These are phyloP conservation scores for Sphagnum contortum DNA, from an alignment of 225 moss, liverwort and hornwort species.

Conservation along the genomic window DNA sequence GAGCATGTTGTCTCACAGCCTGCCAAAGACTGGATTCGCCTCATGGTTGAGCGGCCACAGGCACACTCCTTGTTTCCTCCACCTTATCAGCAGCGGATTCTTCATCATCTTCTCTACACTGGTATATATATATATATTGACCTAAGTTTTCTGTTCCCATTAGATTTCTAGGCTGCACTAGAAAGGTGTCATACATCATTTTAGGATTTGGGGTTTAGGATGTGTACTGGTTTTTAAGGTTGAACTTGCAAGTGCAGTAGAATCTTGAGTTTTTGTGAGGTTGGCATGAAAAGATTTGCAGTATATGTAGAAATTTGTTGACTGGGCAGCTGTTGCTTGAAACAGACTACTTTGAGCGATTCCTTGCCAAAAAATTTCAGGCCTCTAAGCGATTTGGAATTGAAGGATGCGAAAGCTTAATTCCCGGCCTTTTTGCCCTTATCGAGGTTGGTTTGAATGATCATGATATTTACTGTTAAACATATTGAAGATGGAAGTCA, in stretches of 20 bases:
- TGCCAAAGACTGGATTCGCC: constrained; percentile 57
- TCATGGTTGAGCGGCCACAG: constrained; percentile 59
- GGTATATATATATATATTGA: constrained; percentile 13
- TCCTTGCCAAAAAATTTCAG: constrained; percentile 49
- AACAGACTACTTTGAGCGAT: constrained; percentile 57
- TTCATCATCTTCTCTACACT: constrained; percentile 46
- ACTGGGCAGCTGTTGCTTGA: neutral
- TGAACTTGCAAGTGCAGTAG: no score
- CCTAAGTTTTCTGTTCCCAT: no score
- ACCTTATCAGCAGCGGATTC: constrained; percentile 39
- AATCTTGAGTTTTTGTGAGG: no score
- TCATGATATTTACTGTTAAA: no score
- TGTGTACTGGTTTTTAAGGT: no score
- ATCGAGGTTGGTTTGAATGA: constrained; percentile 31
- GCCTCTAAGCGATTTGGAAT: constrained; percentile 60
- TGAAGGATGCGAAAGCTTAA: constrained; percentile 59
- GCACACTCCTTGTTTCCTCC: constrained; percentile 47
- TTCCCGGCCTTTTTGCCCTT: constrained; percentile 53
- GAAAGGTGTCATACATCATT: no score
- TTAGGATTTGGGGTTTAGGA: no score
- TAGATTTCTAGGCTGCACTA: no score
- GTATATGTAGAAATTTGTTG: no score
- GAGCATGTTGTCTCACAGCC: constrained; percentile 46
- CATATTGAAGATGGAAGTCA: no score
- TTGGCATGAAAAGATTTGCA: no score